These are phyloP conservation scores for Curvularia verruculosa DNA, from an alignment of 2,329 filamentous ascomycete species.

Conservation along the genomic window DNA sequence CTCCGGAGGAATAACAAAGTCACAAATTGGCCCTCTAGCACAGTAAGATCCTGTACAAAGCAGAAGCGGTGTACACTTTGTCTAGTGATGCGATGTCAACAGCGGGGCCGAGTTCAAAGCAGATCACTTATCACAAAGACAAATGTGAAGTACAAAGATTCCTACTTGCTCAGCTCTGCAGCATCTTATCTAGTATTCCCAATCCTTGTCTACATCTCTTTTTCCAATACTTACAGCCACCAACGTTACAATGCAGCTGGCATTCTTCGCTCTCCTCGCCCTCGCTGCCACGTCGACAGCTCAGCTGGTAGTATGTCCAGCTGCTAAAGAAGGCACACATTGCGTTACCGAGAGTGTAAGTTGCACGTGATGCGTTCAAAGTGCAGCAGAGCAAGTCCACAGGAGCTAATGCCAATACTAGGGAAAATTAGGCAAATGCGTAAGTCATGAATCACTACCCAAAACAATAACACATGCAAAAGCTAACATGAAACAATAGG, in stretches of 20 bases:
- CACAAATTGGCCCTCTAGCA: background rate
- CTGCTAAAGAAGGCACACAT: background rate
- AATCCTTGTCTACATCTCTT: background rate
- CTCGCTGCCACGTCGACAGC: background rate
- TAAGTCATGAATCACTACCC: background rate
- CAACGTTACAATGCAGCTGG: background rate
- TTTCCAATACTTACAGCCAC: background rate
- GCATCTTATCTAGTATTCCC: background rate
- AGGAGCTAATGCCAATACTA: background rate
- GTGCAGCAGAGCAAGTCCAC: background rate
- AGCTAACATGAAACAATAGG: background rate
- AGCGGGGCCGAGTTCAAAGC: no score
- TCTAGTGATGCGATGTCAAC: no score
- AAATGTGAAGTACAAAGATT: background rate
- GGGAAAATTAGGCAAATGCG: background rate
- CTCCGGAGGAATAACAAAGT: background rate
- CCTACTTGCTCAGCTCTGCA: background rate
- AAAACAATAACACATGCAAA: background rate
- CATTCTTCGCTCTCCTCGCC: background rate
- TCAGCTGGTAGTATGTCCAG: background rate
- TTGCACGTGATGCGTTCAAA: background rate
- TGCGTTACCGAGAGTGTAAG: background rate
- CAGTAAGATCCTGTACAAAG: background rate
- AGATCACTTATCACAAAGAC: background rate
- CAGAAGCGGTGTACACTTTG: background rate